Evolutionary conservation across 2,329 filamentous ascomycete genomes (phyloP).

Genomic region (Fusarium clavum): DNA sequence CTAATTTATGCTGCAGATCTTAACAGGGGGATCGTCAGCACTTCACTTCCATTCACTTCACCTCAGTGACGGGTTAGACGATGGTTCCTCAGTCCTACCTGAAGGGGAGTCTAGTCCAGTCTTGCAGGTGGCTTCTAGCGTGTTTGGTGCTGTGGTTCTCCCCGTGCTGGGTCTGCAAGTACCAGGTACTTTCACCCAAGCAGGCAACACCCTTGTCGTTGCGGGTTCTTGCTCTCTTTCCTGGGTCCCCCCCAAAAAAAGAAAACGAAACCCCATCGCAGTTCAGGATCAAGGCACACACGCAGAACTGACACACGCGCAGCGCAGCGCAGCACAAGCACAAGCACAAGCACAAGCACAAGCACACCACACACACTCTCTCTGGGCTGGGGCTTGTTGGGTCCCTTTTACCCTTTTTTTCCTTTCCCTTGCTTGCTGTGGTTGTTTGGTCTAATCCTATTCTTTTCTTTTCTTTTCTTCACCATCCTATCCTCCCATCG

Average conservation of each 20-base stretch:
- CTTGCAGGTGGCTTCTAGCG: conserved; percentile 7
- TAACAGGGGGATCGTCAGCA: conserved; percentile 26
- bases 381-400: conserved; percentile 17
- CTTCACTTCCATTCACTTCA: background rate
- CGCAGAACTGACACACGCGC: conserved; percentile 38
- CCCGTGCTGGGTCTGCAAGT: conserved; percentile 16
- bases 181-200: conserved; percentile 17
- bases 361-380: conserved; percentile 24
- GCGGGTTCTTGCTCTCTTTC: conserved; percentile 10
- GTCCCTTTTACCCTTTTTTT: conserved; percentile 8
- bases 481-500: conserved; percentile 4
- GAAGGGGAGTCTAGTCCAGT: background rate
- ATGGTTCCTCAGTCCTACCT: background rate
- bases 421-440: background rate
- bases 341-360: conserved; percentile 17
- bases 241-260: conserved; percentile 25
- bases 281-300: conserved; percentile 38
- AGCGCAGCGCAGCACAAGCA: conserved; percentile 9
- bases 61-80: background rate
- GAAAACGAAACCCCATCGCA: conserved; percentile 36
- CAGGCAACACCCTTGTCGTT: conserved; percentile 7
- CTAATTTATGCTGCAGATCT: conserved; percentile 32
- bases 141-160: background rate
- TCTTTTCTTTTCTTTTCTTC: conserved; percentile 3
- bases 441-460: background rate